phyloP scores from a whole-genome alignment of 2,329 filamentous ascomycete species.

The Alternaria sp. region DNA sequence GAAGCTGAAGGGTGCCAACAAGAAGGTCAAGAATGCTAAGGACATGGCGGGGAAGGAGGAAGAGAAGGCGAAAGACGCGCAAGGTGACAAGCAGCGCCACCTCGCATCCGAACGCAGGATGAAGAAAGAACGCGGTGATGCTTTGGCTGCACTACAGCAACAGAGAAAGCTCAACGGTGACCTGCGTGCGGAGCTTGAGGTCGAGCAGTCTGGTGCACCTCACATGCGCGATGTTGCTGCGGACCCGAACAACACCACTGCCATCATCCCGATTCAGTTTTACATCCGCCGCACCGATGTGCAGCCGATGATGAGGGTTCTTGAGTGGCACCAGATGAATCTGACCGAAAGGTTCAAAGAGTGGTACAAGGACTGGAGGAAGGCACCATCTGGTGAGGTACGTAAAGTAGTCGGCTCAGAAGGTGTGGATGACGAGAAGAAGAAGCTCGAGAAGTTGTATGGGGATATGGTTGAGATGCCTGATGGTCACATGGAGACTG shows the following conservation, averaged over 20 bases:
- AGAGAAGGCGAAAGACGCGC: conserved; percentile 23
- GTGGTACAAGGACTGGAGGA: conserved; percentile 23
- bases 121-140: conserved; percentile 23
- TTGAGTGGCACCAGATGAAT: conserved; percentile 13
- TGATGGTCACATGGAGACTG: conserved; percentile 13
- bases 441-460: conserved; percentile 6
- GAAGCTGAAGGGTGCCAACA: conserved; percentile 24
- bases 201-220: conserved; percentile 17
- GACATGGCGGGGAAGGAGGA: conserved; percentile 18
- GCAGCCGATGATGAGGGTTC: not conserved
- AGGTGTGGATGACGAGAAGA: conserved; percentile 4
- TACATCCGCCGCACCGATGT: conserved; percentile 19
- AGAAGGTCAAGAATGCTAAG: conserved; percentile 25
- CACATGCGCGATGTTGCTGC: conserved; percentile 19
- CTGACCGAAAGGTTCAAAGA: conserved; percentile 5
- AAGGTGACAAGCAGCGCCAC: conserved; percentile 18
- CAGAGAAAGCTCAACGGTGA: conserved; percentile 15
- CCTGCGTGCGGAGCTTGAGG: conserved; percentile 16
- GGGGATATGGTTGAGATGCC: conserved; percentile 13
- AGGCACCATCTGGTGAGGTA: not conserved
- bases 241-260: conserved; percentile 9
- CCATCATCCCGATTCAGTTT: conserved; percentile 19
- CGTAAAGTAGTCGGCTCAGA: conserved; percentile 5
- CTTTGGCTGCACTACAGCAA: conserved; percentile 12
- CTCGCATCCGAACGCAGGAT: conserved; percentile 18